Evolutionary conservation across 169 alveolate genomes (phyloP).

Genomic region (Theileria sp.): DNA sequence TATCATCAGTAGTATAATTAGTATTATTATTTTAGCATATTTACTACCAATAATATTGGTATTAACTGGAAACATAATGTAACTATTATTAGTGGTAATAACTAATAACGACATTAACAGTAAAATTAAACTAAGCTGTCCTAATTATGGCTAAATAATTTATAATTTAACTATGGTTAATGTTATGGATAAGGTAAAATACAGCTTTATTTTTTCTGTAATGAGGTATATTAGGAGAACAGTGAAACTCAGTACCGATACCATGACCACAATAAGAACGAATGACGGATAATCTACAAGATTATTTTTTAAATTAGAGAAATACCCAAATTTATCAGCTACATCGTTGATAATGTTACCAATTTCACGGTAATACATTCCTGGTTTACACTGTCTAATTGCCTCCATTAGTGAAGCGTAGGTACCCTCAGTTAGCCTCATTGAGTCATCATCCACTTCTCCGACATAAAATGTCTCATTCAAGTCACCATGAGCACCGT

Average conservation of each 20-base stretch:
- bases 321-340: constrained; percentile 77
- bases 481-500: constrained; percentile 95
- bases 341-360: constrained; percentile 89
- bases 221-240: constrained; percentile 96
- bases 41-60: background rate
- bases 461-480: constrained; percentile 96
- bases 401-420: constrained; percentile 88
- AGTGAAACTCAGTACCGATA: constrained; percentile 95
- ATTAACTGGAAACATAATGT: too few species aligned
- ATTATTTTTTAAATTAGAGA: background rate
- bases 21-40: too few species aligned
- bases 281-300: constrained; percentile 77
- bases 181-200: constrained; percentile 50
- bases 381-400: constrained; percentile 91
- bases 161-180: constrained; percentile 58
- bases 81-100: too few species aligned
- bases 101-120: too few species aligned
- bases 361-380: constrained; percentile 93
- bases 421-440: constrained; percentile 86
- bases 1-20: too few species aligned
- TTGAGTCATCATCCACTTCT: constrained; percentile 84
- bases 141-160: too few species aligned
- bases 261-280: constrained; percentile 98
- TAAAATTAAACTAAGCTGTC: too few species aligned
- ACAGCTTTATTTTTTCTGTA: constrained; percentile 97